A percentile compares a stretch with the other conserved stretches of the same genome.
These are phyloP conservation scores for Porcisia hertigi DNA, from an alignment of 208 protist species.

Conservation along the genomic window DNA sequence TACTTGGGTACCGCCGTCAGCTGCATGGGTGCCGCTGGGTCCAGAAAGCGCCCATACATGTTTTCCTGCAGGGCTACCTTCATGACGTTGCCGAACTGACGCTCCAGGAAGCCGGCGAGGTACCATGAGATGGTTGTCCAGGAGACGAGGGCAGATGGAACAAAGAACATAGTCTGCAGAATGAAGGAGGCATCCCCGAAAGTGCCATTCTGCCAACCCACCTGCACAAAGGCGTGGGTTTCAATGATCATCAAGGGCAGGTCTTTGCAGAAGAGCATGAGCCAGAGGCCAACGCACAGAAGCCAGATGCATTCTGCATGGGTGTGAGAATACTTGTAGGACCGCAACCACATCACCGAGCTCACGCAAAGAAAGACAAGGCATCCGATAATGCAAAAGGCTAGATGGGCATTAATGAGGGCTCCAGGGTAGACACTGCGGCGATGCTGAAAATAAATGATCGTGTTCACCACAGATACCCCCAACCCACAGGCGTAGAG, in stretches of 20 bases:
- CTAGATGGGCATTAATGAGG: slow-evolving; percentile 46
- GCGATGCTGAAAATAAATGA: slow-evolving; percentile 41
- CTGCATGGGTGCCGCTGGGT: slow-evolving; percentile 4
- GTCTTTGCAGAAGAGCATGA: slow-evolving; percentile 55
- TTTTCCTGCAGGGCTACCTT: slow-evolving; percentile 5
- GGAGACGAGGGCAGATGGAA: slow-evolving; percentile 38
- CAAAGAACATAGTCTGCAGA: slow-evolving; percentile 49
- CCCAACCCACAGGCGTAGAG: slow-evolving; percentile 41
- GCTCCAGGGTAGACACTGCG: slow-evolving; percentile 21
- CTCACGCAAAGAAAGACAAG: slow-evolving; percentile 49
- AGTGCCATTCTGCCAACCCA: slow-evolving; percentile 37
- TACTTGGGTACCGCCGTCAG: slow-evolving; percentile 9
- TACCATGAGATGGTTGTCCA: slow-evolving; percentile 55
- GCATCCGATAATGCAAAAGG: slow-evolving; percentile 54
- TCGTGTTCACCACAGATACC: slow-evolving; percentile 51
- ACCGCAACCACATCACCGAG: slow-evolving; percentile 62
- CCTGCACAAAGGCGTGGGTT: slow-evolving; percentile 31
- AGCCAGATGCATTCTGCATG: slow-evolving; percentile 38
- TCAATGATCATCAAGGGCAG: slow-evolving; percentile 57
- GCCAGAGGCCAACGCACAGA: slow-evolving; percentile 42
- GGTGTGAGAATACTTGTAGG: slow-evolving; percentile 49
- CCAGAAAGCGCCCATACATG: neutral
- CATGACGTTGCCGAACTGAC: slow-evolving; percentile 29
- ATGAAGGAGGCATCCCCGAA: slow-evolving; percentile 48
- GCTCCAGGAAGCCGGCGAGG: slow-evolving; percentile 45